A percentile compares a stretch with the other conserved stretches of the same genome.
These are phyloP conservation scores for Monilinia aucupariae DNA, from an alignment of 2,329 filamentous ascomycete genomes.

Conservation along the genomic window DNA sequence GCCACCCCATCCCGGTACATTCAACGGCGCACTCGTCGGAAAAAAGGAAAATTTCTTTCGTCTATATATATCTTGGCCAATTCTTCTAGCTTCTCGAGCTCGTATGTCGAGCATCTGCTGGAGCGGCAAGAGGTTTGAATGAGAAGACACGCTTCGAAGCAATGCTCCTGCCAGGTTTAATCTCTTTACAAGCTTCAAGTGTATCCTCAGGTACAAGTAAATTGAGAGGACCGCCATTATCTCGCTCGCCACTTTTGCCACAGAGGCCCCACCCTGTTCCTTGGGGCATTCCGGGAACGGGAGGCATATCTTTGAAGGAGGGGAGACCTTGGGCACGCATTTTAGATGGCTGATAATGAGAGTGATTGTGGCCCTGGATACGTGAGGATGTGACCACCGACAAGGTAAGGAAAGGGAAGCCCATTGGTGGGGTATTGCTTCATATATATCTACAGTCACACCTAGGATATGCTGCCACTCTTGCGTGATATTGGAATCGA, in stretches of 20 bases:
- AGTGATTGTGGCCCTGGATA: not conserved
- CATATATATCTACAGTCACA: too few species aligned
- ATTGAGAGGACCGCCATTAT: conserved; percentile 42
- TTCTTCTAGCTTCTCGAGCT: conserved; percentile 32
- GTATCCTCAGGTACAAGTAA: conserved; percentile 41
- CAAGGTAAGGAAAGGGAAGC: too few species aligned
- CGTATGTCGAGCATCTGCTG: conserved; percentile 26
- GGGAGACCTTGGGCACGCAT: conserved; percentile 4
- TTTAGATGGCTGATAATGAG: not conserved
- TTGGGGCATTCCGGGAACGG: conserved; percentile 39
- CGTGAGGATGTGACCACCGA: not conserved
- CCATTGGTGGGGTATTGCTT: too few species aligned
- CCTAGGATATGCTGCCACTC: too few species aligned
- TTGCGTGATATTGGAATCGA: too few species aligned
- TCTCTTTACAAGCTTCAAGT: conserved; percentile 39
- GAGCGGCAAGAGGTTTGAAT: conserved; percentile 26
- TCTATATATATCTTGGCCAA: conserved; percentile 44
- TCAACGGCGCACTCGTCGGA: conserved; percentile 55
- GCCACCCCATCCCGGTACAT: conserved; percentile 35
- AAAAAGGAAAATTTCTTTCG: conserved; percentile 54
- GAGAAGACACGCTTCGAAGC: conserved; percentile 20
- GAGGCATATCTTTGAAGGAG: conserved; percentile 39
- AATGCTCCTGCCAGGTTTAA: conserved; percentile 39
- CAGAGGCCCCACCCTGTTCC: conserved; percentile 41
- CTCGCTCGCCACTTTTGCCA: conserved; percentile 39